phyloP scores from a whole-genome alignment of 192 early-diverging fungal genomes.

The Martensiomyces pterosporus region DNA sequence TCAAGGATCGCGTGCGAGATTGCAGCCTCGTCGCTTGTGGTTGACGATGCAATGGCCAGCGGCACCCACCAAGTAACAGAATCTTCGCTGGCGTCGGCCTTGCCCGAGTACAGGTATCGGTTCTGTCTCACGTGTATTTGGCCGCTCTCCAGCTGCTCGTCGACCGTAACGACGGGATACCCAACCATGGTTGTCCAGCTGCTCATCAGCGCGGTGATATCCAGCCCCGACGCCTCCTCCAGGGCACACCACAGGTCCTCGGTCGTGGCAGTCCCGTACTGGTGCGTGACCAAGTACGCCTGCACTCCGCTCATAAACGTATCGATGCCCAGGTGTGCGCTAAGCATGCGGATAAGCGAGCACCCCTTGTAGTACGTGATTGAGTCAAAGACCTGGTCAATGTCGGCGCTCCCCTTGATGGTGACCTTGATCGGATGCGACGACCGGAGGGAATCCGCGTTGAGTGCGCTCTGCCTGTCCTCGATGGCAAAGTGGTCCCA shows the following conservation, averaged over 20 bases:
- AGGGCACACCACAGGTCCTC: constrained; percentile 74
- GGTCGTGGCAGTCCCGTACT: constrained; percentile 69
- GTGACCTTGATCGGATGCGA: constrained; percentile 82
- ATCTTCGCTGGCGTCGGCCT: constrained; percentile 57
- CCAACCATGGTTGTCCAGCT: constrained; percentile 68
- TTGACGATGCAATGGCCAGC: constrained; percentile 33
- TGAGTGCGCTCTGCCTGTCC: constrained; percentile 61
- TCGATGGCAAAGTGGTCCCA: constrained; percentile 69
- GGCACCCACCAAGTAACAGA: constrained; percentile 64
- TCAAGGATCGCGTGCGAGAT: constrained; percentile 25
- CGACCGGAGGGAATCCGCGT: constrained; percentile 70
- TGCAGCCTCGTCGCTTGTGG: background rate
- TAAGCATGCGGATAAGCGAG: constrained; percentile 78
- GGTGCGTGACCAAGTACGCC: constrained; percentile 62
- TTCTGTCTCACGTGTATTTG: constrained; percentile 54
- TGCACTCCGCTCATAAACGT: constrained; percentile 52
- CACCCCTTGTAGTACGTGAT: constrained; percentile 83
- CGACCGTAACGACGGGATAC: constrained; percentile 63
- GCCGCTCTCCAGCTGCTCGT: constrained; percentile 51
- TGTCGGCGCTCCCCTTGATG: constrained; percentile 64
- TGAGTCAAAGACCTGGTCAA: constrained; percentile 83
- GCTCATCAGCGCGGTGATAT: constrained; percentile 67
- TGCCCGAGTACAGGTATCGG: constrained; percentile 65
- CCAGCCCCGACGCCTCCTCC: constrained; percentile 55
- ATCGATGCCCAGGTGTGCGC: constrained; percentile 53